These are phyloP conservation scores for Euptelea pleiosperma DNA, from an alignment of 164 flowering plant genomes.

Conservation along the genomic window DNA sequence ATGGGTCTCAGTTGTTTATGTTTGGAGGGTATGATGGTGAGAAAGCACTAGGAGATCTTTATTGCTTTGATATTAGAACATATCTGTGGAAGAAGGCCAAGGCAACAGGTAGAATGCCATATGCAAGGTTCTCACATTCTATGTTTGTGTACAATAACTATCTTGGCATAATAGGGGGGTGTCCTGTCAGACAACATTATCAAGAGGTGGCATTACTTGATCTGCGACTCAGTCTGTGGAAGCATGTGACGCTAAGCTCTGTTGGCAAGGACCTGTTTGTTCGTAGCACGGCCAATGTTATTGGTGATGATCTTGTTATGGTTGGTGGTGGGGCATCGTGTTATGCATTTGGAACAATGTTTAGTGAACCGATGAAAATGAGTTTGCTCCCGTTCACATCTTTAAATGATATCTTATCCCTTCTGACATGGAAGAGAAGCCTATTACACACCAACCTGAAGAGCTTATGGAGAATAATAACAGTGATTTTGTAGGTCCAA, in stretches of 20 bases:
- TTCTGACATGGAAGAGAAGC: conserved; percentile 17
- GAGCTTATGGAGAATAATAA: conserved; percentile 11
- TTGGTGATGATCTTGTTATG: conserved; percentile 67
- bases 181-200: conserved; percentile 62
- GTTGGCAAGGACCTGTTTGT: conserved; percentile 57
- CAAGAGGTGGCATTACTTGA: conserved; percentile 72
- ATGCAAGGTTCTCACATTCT: conserved; percentile 84
- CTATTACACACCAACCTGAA: conserved; percentile 10
- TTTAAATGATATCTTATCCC: conserved; percentile 12
- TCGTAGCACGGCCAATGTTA: conserved; percentile 66
- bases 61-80: conserved; percentile 53
- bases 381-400: conserved; percentile 39
- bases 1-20: conserved; percentile 51
- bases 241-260: conserved; percentile 49
- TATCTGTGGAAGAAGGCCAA: conserved; percentile 60
- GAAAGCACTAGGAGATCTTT: conserved; percentile 73
- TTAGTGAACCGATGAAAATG: conserved; percentile 69
- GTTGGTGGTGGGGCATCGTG: conserved; percentile 94
- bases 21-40: conserved; percentile 88
- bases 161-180: conserved; percentile 89
- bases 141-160: conserved; percentile 68
- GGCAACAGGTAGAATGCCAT: conserved; percentile 55
- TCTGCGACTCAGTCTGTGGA: conserved; percentile 49
- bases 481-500: conserved; percentile 8
- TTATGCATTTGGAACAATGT: conserved; percentile 96